Conservation (phyloP, 768 basidiomycete species). For the Clathrus columnatus region DNA sequence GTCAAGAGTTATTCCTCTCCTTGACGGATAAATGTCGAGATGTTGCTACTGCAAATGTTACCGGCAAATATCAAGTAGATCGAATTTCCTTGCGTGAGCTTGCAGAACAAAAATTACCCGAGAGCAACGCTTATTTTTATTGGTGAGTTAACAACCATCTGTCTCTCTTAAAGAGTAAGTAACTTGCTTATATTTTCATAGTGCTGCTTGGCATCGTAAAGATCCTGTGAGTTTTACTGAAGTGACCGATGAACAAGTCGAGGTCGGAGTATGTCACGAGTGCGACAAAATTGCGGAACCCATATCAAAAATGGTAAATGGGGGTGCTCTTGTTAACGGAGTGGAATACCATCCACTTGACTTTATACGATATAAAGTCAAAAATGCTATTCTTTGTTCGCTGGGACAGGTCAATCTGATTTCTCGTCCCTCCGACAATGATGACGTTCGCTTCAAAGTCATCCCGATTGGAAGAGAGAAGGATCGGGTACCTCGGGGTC, state of each 20-base stretch:
- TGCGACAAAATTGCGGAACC: neutral
- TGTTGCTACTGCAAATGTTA: constrained; percentile 30
- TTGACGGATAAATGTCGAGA: constrained; percentile 39
- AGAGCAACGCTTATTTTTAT: constrained; percentile 1
- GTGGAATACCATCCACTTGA: constrained; percentile 1
- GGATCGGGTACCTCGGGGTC: neutral
- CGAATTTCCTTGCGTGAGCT: neutral
- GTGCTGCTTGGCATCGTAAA: constrained; percentile 4
- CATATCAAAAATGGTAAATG: neutral
- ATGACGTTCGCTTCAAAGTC: neutral
- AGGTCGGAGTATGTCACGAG: neutral
- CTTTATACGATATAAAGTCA: constrained; percentile 7
- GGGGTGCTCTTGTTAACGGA: neutral
- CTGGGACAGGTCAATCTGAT: constrained; percentile 1
- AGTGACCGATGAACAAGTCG: constrained; percentile 1
- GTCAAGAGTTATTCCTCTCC: constrained; percentile 58
- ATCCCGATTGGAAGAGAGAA: neutral
- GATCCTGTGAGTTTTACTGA: constrained; percentile 1
- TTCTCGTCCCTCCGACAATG: neutral
- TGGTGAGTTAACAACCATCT: neutral
- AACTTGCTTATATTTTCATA: neutral
- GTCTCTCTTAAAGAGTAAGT: neutral
- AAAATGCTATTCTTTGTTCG: neutral
- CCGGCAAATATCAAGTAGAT: constrained; percentile 29
- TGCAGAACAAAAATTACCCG: neutral